Evolutionary conservation across 164 flowering plant species (phyloP), one percentile per base, ranked within the genome.

Genomic region (Vitis labrusca): DNA sequence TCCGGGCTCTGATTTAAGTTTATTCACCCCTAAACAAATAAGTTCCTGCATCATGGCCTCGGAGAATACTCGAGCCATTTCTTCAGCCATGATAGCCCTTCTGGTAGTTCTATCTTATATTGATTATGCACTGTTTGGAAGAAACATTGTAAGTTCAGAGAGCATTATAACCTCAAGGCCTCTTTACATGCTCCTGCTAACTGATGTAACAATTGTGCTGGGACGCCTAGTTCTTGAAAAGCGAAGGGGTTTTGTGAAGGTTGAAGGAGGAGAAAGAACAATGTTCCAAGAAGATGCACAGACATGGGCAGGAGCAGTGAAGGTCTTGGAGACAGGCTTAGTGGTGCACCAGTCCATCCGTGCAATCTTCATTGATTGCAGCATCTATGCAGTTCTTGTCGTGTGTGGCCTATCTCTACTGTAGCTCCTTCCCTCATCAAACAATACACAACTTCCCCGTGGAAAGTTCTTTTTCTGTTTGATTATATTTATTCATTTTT

Each of bases 301-400:
- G 15, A 79, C 63, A 29, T 83, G 82, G 88, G 76, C 13, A 9
- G 72, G 67, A 58, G 91, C 87, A 15, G 68, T 81, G 17, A 79
- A 57, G 78, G 48, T 84, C 9, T 30, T 87, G 82, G 86, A 87
- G 72, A 70, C 72, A 63, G 85, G 87, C 2, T 59, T 87, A 66
- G 91, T 79, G 17, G 65, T 73, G 5, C 77, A 87, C 69, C 87
- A 85, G 65, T 64, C 80, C 1, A 37, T 84, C 32, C 75, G 86
- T 8, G 88, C 73, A 3, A 13, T 87, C 32, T 83, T 85, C 67
- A 87, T 84, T 23, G 91, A 87, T 69, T 87, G 74, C 74, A 85
- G 87, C 73, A 58, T 85, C 59, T 87, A 84, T 54, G 16, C 70
- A 10, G 89, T 84, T 8, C 78, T 84, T 56, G 85, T 85, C n/a